phyloP scores from a whole-genome alignment of 139 green algal species.

The Parachlorella kessleri region DNA sequence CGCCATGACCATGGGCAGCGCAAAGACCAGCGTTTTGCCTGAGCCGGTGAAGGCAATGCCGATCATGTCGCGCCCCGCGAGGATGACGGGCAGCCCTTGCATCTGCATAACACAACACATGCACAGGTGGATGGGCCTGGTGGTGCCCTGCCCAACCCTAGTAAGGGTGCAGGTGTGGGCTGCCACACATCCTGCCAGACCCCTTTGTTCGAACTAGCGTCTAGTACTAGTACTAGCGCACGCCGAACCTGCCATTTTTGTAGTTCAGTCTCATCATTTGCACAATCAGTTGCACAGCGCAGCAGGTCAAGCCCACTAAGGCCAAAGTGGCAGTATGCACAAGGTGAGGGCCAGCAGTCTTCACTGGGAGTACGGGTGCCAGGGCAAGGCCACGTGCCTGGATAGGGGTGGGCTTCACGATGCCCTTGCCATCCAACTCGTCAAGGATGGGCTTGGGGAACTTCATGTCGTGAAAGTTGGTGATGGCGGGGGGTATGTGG shows the following conservation, averaged over 20 bases:
- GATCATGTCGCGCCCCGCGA: constrained; percentile 98
- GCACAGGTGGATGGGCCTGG: no score
- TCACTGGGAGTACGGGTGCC: no score
- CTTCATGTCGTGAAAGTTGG: constrained; percentile 86
- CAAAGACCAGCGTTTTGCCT: constrained; percentile 97
- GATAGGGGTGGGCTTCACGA: constrained; percentile 92
- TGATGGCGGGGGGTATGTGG: constrained; percentile 87
- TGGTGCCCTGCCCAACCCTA: no score
- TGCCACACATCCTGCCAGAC: no score
- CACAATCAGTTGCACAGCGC: not conserved
- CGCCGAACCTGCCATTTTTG: no score
- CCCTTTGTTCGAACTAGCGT: no score
- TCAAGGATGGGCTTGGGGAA: constrained; percentile 83
- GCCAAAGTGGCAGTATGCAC: no score
- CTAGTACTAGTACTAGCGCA: no score
- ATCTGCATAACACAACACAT: no score
- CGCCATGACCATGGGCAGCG: constrained; percentile 91
- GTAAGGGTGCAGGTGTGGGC: no score
- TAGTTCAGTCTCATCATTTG: no score
- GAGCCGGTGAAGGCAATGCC: constrained; percentile 97
- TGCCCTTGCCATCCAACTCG: constrained; percentile 81
- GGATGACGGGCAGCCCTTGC: constrained; percentile 91
- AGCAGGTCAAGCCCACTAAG: not conserved
- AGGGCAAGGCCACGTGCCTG: constrained; percentile 93
- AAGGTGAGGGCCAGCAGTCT: no score